phyloP scores from a whole-genome alignment of 2,329 filamentous ascomycete species.

The Penicillium decumbens region DNA sequence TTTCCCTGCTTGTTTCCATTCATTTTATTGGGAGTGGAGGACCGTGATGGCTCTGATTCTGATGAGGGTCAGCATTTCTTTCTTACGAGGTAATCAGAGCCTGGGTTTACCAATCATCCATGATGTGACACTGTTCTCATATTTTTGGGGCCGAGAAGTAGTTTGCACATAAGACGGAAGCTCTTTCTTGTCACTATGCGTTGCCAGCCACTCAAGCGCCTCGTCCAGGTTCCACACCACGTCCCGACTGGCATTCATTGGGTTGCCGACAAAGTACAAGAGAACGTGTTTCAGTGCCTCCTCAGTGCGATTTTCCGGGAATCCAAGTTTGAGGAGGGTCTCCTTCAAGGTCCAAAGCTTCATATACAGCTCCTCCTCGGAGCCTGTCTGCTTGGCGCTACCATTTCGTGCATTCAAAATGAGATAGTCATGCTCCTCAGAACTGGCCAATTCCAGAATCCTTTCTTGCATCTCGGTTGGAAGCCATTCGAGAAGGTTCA shows the following conservation, averaged over 20 bases:
- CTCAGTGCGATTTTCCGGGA: conserved; percentile 60
- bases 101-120: conserved; percentile 36
- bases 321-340: conserved; percentile 64
- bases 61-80: conserved; percentile 25
- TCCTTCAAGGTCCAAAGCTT: conserved; percentile 81
- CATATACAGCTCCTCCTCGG: conserved; percentile 73
- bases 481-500: conserved; percentile 71
- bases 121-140: conserved; percentile 30
- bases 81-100: conserved; percentile 9
- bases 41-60: conserved; percentile 31
- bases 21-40: conserved; percentile 23
- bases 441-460: conserved; percentile 61
- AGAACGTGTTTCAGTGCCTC: conserved; percentile 63
- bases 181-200: conserved; percentile 65
- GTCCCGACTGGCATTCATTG: conserved; percentile 53
- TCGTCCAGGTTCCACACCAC: conserved; percentile 82
- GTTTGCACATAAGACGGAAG: conserved; percentile 65
- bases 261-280: conserved; percentile 61
- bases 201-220: conserved; percentile 82
- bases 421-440: conserved; percentile 40
- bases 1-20: conserved; percentile 24
- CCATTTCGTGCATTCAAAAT: conserved; percentile 24
- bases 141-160: conserved; percentile 26
- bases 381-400: conserved; percentile 39
- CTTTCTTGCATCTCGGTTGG: conserved; percentile 71